Evolutionary conservation across 2,329 filamentous ascomycete species (phyloP), one percentile per base, ranked within the genome.

Genomic region (Knufia fluminis): DNA sequence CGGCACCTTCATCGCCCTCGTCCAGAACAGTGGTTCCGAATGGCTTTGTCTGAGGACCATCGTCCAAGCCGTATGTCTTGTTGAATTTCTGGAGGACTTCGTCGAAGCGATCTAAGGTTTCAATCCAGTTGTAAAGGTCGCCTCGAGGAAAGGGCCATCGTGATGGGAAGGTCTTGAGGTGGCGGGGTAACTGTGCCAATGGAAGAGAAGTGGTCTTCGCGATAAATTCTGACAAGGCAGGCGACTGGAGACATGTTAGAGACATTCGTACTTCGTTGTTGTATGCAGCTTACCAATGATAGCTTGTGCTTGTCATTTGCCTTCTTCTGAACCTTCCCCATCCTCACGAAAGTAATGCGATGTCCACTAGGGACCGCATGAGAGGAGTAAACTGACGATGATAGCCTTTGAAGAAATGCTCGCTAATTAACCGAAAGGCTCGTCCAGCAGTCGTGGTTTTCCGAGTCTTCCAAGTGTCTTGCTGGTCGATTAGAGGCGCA

Each of bases 71-170:
- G 70, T 98, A 98, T 56, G 80, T 82, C 50, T 79, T 75, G 66
- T 83, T 88, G 65, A 94, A 89, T 33, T 80, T 74, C 60, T 94
- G 87, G 35, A 98, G 72, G 56, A 97, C 82, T 61, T 79, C 80
- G 68, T 98, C 92, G 67, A 98, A 97, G 51, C 89, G 83, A 67
- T 98, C 94, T 52, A 98, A 71, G 20, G 95, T 77, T 23, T 86
- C 83, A 58, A 98, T 96, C 94, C 94, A 98, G 73, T 98, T 91
- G 65, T 97, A 97, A 24, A 97, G 74, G 66, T 98, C 92, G 53
- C 92, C 94, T 65, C 91, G 81, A 33, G 91, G 91, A 62, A 97
- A 94, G 1, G 90, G 89, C 92, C 92, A 98, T 76, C 83, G 76
- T 56, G 83, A 82, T 51, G 91, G 89, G 64, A 97, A 97, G 49